These are phyloP conservation scores for Torrubiellomyces zombiae DNA, from an alignment of 2,329 filamentous ascomycete genomes.

Conservation along the genomic window DNA sequence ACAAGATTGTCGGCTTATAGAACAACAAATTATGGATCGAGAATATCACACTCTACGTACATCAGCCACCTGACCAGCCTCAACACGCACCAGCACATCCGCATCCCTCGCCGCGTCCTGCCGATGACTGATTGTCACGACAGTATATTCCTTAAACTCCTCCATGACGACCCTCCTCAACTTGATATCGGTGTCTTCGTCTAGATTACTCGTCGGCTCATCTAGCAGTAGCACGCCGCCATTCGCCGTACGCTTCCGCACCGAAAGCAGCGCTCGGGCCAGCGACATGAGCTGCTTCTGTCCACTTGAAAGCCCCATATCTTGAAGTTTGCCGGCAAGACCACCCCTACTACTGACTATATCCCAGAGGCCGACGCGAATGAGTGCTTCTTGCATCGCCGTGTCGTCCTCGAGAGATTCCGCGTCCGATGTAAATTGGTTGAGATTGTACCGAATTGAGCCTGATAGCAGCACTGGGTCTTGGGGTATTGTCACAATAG, in stretches of 20 bases:
- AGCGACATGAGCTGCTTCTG: slow-evolving; percentile 7
- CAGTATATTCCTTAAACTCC: slow-evolving; percentile 2
- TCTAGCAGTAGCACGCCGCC: slow-evolving; percentile 3
- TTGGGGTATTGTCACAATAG: slow-evolving; percentile 14
- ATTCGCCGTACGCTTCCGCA: slow-evolving; percentile 1
- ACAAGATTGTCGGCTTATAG: too few relatives aligned
- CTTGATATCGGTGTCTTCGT: slow-evolving; percentile 1
- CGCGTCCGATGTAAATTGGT: not conserved
- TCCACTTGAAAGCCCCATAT: slow-evolving; percentile 5
- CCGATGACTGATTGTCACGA: slow-evolving; percentile 2
- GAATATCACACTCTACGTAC: too few relatives aligned
- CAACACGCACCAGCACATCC: too few relatives aligned
- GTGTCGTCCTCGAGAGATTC: slow-evolving; percentile 1
- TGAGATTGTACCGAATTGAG: slow-evolving; percentile 3
- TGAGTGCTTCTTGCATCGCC: slow-evolving; percentile 3
- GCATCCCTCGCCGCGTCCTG: slow-evolving; percentile 1
- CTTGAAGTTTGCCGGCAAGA: slow-evolving; percentile 4
- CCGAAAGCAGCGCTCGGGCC: slow-evolving; percentile 4
- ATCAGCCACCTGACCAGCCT: too few relatives aligned
- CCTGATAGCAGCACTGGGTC: slow-evolving; percentile 9
- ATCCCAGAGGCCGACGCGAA: slow-evolving; percentile 4
- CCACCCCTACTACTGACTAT: slow-evolving; percentile 3
- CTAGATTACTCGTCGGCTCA: slow-evolving; percentile 5
- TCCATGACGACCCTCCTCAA: slow-evolving; percentile 1
- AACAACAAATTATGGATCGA: too few relatives aligned